Evolutionary conservation across 306 rosid genomes (phyloP).

Genomic region (Cicer chorassanicum): DNA sequence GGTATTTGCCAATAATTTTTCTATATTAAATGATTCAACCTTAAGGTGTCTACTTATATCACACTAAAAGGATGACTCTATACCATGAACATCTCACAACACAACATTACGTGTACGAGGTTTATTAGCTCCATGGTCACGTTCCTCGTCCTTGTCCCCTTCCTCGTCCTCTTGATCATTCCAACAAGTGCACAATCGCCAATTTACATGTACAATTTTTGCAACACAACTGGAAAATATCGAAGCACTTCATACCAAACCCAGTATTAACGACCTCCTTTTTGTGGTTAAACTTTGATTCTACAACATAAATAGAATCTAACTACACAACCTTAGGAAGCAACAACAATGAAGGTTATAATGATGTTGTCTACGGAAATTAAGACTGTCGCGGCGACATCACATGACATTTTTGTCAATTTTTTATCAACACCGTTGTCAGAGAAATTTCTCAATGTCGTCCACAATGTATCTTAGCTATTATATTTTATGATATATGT

Average conservation of each 20-base stretch:
- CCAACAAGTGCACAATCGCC: too few relatives aligned
- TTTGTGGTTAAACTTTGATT: conserved; percentile 14
- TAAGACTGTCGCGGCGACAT: conserved; percentile 50
- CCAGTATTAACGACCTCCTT: conserved; percentile 36
- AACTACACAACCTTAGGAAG: conserved; percentile 39
- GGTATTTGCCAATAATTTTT: too few relatives aligned
- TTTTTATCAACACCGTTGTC: conserved; percentile 42
- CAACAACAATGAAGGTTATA: not conserved
- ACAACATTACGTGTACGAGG: too few relatives aligned
- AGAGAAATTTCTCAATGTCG: conserved; percentile 23
- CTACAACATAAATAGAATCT: conserved; percentile 33
- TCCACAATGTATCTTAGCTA: conserved; percentile 32
- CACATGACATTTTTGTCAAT: conserved; percentile 32
- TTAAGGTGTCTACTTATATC: too few relatives aligned
- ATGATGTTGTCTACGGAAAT: conserved; percentile 41
- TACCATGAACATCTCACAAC: too few relatives aligned
- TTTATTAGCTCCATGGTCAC: too few relatives aligned
- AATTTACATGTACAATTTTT: too few relatives aligned
- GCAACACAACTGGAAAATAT: too few relatives aligned
- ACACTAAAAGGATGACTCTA: too few relatives aligned
- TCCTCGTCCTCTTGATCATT: too few relatives aligned
- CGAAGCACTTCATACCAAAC: conserved; percentile 9
- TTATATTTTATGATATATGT: conserved; percentile 40
- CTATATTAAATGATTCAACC: too few relatives aligned
- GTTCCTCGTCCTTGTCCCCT: too few relatives aligned